Percentiles rank a stretch among this genome's conserved stretches.
These are phyloP conservation scores for Hibiscus tridactylites DNA, from an alignment of 345 rosid genomes.

Conservation along the genomic window DNA sequence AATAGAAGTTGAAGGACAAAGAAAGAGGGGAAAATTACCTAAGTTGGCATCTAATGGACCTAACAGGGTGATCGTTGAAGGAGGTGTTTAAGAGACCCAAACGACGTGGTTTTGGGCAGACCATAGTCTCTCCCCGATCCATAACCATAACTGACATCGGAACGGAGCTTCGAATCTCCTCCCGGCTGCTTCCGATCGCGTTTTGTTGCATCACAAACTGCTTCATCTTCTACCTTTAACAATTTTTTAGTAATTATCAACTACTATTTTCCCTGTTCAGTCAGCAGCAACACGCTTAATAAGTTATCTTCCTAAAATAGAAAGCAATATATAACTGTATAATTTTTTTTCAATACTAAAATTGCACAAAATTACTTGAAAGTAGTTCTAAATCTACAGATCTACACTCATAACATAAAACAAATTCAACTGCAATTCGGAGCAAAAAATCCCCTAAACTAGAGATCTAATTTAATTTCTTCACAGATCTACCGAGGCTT, in stretches of 20 bases:
- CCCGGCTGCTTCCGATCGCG: neutral
- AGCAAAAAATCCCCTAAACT: too few species aligned
- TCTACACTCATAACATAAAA: slow-evolving; percentile 17
- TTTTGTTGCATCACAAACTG: slow-evolving; percentile 2
- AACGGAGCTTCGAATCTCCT: neutral
- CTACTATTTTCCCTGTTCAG: neutral
- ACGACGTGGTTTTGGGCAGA: slow-evolving; percentile 13
- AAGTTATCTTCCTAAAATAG: neutral
- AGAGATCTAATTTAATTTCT: neutral
- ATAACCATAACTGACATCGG: neutral
- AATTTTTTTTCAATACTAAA: neutral
- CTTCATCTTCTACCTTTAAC: neutral
- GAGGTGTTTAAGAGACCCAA: neutral
- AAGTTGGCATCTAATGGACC: slow-evolving; percentile 11
- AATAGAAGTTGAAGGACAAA: neutral
- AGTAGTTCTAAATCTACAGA: slow-evolving; percentile 6
- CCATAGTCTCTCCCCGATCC: slow-evolving; percentile 7
- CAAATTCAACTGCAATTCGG: neutral
- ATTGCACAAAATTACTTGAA: neutral
- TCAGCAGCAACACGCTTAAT: neutral
- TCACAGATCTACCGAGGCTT: neutral
- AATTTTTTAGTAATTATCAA: neutral
- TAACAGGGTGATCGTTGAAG: slow-evolving; percentile 7
- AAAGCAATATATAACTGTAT: neutral
- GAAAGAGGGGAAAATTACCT: neutral